These are phyloP conservation scores for Chaetomium cochliodes DNA, from an alignment of 495 filamentous ascomycete species.

Conservation along the genomic window DNA sequence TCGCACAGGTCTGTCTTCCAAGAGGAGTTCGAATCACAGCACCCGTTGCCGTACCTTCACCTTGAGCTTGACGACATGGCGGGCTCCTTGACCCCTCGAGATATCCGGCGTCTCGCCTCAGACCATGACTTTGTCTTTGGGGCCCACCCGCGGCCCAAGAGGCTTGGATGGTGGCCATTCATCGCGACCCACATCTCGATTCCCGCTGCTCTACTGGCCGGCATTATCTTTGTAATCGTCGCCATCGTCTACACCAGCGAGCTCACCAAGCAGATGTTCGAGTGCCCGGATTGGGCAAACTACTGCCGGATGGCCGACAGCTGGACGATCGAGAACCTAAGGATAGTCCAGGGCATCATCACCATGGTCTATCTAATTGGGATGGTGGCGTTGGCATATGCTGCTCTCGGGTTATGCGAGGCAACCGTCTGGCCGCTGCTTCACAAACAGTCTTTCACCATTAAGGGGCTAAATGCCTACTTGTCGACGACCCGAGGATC, in stretches of 20 bases:
- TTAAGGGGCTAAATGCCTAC: conserved; percentile 32
- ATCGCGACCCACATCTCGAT: conserved; percentile 32
- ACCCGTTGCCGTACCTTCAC: conserved; percentile 13
- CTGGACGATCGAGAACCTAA: conserved; percentile 33
- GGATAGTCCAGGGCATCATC: conserved; percentile 34
- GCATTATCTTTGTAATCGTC: conserved; percentile 28
- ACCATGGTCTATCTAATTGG: conserved; percentile 33
- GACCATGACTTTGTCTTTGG: conserved; percentile 34
- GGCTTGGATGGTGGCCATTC: conserved; percentile 32
- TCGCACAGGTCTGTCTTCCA: conserved; percentile 34
- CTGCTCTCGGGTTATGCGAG: conserved; percentile 28
- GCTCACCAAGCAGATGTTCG: conserved; percentile 27
- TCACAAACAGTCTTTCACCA: conserved; percentile 28
- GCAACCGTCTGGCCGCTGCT: conserved; percentile 33
- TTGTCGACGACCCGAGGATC: conserved; percentile 29
- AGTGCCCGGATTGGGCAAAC: conserved; percentile 33
- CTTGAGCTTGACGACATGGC: conserved; percentile 21
- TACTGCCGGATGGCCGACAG: conserved; percentile 22
- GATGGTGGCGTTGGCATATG: conserved; percentile 27
- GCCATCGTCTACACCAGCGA: conserved; percentile 31
- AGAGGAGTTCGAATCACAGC: conserved; percentile 31
- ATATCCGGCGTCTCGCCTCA: conserved; percentile 32
- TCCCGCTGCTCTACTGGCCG: conserved; percentile 25
- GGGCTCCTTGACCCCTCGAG: conserved; percentile 28
- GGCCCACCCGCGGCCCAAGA: conserved; percentile 22